A percentile compares a stretch with the other conserved stretches of the same genome.
phyloP scores from a whole-genome alignment of 352 stramenopile genomes.

The Phytophthora ohioensis region DNA sequence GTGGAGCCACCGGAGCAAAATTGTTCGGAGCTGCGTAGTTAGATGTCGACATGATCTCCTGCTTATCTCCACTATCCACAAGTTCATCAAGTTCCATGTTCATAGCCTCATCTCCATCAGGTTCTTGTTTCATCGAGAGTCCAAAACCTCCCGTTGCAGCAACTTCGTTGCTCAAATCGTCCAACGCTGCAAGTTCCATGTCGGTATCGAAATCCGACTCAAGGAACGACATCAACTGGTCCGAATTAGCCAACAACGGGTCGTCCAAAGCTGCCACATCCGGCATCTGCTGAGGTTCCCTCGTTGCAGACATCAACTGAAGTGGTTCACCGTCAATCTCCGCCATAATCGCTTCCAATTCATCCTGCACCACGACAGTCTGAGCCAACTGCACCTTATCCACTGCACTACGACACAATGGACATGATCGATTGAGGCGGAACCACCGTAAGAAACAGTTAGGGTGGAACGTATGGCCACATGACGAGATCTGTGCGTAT shows the following conservation, averaged over 20 bases:
- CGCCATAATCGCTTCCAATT: slow-evolving; percentile 82
- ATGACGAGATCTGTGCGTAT: slow-evolving; percentile 70
- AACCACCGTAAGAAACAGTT: slow-evolving; percentile 87
- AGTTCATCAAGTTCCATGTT: slow-evolving; percentile 47
- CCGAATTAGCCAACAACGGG: slow-evolving; percentile 48
- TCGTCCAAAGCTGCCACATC: slow-evolving; percentile 44
- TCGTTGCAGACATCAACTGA: slow-evolving; percentile 27
- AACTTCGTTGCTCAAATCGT: slow-evolving; percentile 45
- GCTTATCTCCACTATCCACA: slow-evolving; percentile 25
- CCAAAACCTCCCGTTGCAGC: slow-evolving; percentile 7
- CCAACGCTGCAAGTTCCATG: slow-evolving; percentile 73
- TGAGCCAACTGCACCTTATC: slow-evolving; percentile 68
- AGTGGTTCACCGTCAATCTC: slow-evolving; percentile 70
- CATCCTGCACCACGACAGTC: slow-evolving; percentile 59
- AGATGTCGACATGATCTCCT: slow-evolving; percentile 14
- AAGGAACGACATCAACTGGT: slow-evolving; percentile 64
- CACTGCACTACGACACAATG: slow-evolving; percentile 69
- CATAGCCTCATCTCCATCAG: slow-evolving; percentile 43
- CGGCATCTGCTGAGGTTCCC: background rate
- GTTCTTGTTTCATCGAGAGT: slow-evolving; percentile 21
- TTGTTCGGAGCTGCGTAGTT: slow-evolving; percentile 11
- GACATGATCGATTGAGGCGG: slow-evolving; percentile 75
- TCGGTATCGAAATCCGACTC: slow-evolving; percentile 66
- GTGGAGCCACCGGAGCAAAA: slow-evolving; percentile 29
- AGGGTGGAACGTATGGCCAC: slow-evolving; percentile 83